phyloP scores from a whole-genome alignment of 2,329 filamentous ascomycete genomes.

The Orbilia brochopaga region DNA sequence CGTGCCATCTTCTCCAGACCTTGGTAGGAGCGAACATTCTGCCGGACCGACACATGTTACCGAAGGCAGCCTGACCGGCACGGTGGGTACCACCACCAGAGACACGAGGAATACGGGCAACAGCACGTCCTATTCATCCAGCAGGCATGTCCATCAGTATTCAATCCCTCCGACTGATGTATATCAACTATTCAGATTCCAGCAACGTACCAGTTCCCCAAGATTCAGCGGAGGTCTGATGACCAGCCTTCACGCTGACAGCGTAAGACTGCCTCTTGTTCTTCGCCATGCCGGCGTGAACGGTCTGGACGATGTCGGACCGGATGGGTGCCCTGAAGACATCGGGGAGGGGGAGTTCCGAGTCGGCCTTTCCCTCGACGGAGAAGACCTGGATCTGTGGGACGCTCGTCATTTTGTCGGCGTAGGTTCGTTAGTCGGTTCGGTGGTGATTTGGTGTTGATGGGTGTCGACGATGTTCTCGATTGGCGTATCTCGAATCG shows the following conservation, averaged over 20 bases:
- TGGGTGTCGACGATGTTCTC: constrained; percentile 46
- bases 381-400: constrained; percentile 97
- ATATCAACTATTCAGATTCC: constrained; percentile 53
- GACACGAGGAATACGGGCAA: constrained; percentile 99
- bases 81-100: constrained; percentile 99
- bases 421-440: constrained; percentile 23
- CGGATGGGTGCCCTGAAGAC: constrained; percentile 98
- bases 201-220: constrained; percentile 92
- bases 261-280: constrained; percentile 99
- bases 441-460: constrained; percentile 17
- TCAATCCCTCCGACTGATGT: constrained; percentile 28
- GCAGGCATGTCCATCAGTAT: constrained; percentile 48
- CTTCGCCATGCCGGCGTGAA: constrained; percentile 99
- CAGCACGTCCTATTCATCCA: constrained; percentile 77
- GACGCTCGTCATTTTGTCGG: constrained; percentile 55
- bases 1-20: constrained; percentile 99
- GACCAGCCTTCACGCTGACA: constrained; percentile 99
- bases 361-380: constrained; percentile 90
- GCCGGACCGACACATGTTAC: constrained; percentile 99
- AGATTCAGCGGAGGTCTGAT: constrained; percentile 99
- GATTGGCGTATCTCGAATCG: constrained; percentile 32
- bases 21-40: constrained; percentile 99
- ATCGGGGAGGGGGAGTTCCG: constrained; percentile 89
- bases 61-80: constrained; percentile 99
- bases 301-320: constrained; percentile 94